Percentiles rank a stretch among this genome's conserved stretches.
These are phyloP conservation scores for Ceratobasidium sp. DNA, from an alignment of 1,284 basidiomycete species.

Conservation along the genomic window DNA sequence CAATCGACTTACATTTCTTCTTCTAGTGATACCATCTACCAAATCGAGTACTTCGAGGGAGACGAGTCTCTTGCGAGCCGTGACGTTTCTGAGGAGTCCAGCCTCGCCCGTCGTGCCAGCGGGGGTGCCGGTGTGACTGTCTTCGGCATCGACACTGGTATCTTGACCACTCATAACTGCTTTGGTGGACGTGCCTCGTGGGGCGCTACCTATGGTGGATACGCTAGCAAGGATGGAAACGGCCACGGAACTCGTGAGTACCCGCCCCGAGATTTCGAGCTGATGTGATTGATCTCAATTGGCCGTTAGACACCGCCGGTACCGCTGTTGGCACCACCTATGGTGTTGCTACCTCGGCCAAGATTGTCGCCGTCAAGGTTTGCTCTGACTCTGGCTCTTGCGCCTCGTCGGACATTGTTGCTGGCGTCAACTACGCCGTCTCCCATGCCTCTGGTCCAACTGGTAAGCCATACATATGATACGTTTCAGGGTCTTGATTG, in stretches of 20 bases:
- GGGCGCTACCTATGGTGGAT: conserved; percentile 38
- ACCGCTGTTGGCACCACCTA: conserved; percentile 66
- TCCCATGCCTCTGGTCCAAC: conserved; percentile 60
- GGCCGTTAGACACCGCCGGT: conserved; percentile 47
- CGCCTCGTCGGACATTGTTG: conserved; percentile 93
- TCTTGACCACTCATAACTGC: conserved; percentile 23
- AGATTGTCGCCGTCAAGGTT: conserved; percentile 96
- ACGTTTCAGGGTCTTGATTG: too few relatives aligned
- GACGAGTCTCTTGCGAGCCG: conserved; percentile 24
- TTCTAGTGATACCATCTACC: conserved; percentile 19
- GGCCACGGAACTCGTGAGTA: conserved; percentile 40
- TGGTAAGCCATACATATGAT: not conserved
- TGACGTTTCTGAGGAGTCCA: not conserved
- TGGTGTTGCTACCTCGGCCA: conserved; percentile 94
- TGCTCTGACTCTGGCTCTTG: conserved; percentile 92
- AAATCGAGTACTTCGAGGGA: conserved; percentile 22
- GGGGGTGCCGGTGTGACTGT: not conserved
- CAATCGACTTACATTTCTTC: not conserved
- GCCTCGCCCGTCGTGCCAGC: conserved; percentile 7
- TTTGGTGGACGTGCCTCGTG: conserved; percentile 43
- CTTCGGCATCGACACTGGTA: conserved; percentile 31
- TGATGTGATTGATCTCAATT: conserved; percentile 5
- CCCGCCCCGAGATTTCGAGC: not conserved
- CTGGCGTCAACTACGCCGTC: conserved; percentile 86
- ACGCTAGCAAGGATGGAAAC: conserved; percentile 35